A percentile compares a stretch with the other conserved stretches of the same genome.
Evolutionary conservation across 805 yeast species (phyloP).

Genomic region (Candida vaughaniae): DNA sequence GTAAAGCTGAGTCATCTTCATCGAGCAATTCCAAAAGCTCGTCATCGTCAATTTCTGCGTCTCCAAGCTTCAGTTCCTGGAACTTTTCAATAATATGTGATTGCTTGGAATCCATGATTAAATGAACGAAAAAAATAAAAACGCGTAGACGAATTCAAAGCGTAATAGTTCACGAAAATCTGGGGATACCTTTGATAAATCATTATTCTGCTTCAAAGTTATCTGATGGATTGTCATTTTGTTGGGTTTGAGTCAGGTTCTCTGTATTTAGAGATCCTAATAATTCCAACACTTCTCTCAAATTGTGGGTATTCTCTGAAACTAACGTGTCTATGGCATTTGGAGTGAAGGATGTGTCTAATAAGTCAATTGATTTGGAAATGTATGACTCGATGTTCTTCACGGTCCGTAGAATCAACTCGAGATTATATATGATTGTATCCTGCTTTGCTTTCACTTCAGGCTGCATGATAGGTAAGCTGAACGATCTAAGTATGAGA

Average conservation of each 20-base stretch:
- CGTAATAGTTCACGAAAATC: too few relatives aligned
- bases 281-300: slow-evolving; percentile 1
- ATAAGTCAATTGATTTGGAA: slow-evolving; percentile 18
- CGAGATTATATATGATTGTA: slow-evolving; percentile 29
- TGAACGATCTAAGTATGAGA: too few relatives aligned
- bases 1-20: slow-evolving; percentile 43
- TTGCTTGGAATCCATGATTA: slow-evolving; percentile 31
- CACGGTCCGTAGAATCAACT: slow-evolving; percentile 32
- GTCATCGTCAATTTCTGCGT: slow-evolving; percentile 28
- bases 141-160: too few relatives aligned
- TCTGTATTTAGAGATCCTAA: background rate
- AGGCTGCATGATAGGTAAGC: too few relatives aligned
- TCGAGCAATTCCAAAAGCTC: slow-evolving; percentile 54
- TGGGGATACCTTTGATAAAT: too few relatives aligned
- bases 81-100: slow-evolving; percentile 41
- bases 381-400: slow-evolving; percentile 29
- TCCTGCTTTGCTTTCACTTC: slow-evolving; percentile 19
- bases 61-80: slow-evolving; percentile 38
- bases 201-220: too few relatives aligned
- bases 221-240: too few relatives aligned
- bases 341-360: background rate
- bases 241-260: too few relatives aligned
- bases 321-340: background rate
- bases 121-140: too few relatives aligned
- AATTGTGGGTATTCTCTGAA: background rate